Base-by-base conservation (phyloP, 139 green algal species). In the Spirogloea muscicola region DNA sequence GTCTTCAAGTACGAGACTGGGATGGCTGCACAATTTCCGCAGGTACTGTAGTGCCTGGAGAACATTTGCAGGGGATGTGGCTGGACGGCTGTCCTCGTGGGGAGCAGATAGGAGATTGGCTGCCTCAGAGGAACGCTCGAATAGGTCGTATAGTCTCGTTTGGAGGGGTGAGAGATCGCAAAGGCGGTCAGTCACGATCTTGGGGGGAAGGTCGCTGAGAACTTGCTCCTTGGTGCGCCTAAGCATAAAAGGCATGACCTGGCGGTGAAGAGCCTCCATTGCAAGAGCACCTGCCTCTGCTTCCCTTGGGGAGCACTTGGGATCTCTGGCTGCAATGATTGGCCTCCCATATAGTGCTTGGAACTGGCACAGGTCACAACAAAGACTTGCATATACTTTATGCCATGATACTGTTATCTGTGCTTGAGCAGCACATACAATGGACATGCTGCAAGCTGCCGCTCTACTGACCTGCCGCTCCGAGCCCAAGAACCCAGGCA, bases 161-260 rank as follows among this genome's bases (percentile, higher is more conserved):
- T 98, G 94, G 58, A 98, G 80, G 6, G 86, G 82, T 0, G 80
- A 88, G 1, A 95, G 83, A n/a, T 94, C 86, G 51, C 88, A 91
- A 39, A 89, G 87, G 25, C 74, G 1, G 77, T 97, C 94, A 76
- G 95, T 89, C 13, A 98, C 85, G 64, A 96, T 96, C 82, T 98
- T 98, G 72, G 92, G 94, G 0, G 94, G 94, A 69, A 98, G 84
- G 77, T 97, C 93, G 5, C 86, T 79, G 27, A 98, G 84, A 52
- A 97, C 93, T 62, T 94, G 84, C n/a, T 93, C 91, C 85, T 99
- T 99, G 65, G 92, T 99, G 34, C 93, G 86, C 16, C 94, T 80
- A 75, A 99, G 81, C 2, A 99, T 77, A 76, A 99, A 99, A 0
- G 94, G 94, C 87, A 91, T 95, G 21, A 79, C 71, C 71, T 72